These are phyloP conservation scores for Polygonum maritimum DNA, from an alignment of 148 eudicot species.

Conservation along the genomic window DNA sequence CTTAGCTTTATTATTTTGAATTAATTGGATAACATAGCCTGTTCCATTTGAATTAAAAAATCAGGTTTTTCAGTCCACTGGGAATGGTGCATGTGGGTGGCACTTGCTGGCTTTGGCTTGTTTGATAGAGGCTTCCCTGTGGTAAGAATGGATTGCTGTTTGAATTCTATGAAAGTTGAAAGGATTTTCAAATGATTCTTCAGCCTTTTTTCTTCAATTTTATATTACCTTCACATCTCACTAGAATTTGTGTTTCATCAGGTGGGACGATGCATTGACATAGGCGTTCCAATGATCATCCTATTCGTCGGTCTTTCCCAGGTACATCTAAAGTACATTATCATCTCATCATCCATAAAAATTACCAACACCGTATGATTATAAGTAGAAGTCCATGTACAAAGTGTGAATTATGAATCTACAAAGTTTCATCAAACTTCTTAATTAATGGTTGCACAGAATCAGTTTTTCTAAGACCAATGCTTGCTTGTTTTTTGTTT, in stretches of 20 bases:
- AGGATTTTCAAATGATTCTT: neutral
- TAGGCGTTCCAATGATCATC: slow-evolving; percentile 86
- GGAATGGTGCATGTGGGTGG: slow-evolving; percentile 96
- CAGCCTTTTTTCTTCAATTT: neutral
- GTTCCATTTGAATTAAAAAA: slow-evolving; percentile 8
- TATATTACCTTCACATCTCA: neutral
- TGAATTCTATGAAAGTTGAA: neutral
- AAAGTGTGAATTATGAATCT: no score
- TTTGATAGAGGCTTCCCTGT: slow-evolving; percentile 91
- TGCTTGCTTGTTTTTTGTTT: slow-evolving; percentile 1
- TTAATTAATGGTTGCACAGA: neutral
- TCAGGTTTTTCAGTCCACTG: slow-evolving; percentile 92
- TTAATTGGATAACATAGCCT: neutral
- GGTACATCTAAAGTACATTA: slow-evolving; percentile 25
- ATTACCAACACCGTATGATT: no score
- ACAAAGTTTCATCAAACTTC: no score
- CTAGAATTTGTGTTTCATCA: slow-evolving; percentile 17
- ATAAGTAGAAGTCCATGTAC: no score
- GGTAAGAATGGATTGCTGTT: slow-evolving; percentile 31
- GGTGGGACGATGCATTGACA: slow-evolving; percentile 88
- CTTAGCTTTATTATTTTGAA: neutral
- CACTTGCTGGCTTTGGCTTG: slow-evolving; percentile 84
- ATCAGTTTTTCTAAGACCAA: neutral
- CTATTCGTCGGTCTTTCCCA: slow-evolving; percentile 87
- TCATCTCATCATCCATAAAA: neutral